Conservation (phyloP, 768 basidiomycete species). For the Chalciporus pseudorubinellus region DNA sequence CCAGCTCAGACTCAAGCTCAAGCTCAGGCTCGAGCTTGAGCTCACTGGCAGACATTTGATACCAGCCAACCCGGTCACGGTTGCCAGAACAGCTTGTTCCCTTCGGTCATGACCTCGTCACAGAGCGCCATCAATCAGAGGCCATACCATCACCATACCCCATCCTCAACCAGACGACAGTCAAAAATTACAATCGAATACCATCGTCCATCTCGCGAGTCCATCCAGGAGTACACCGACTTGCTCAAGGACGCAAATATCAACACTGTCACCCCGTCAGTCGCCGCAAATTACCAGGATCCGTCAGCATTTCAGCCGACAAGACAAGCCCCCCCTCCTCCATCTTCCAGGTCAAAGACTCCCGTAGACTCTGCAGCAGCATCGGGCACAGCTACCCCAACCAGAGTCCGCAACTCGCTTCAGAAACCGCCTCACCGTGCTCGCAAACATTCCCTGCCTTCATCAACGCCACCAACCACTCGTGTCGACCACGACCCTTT, state of each 20-base stretch:
- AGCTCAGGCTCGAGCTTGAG: no score
- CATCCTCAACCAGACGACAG: conserved; percentile 30
- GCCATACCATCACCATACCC: conserved; percentile 39
- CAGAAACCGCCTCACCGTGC: conserved; percentile 59
- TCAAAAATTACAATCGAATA: conserved; percentile 75
- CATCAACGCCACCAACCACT: conserved; percentile 31
- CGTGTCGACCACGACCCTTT: conserved; percentile 59
- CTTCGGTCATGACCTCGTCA: conserved; percentile 39
- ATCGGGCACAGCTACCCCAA: conserved; percentile 28
- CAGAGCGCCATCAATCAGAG: conserved; percentile 51
- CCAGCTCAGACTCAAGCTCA: no score
- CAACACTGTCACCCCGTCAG: conserved; percentile 51
- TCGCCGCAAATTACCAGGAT: conserved; percentile 32
- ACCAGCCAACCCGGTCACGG: no score
- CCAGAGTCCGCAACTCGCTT: conserved; percentile 49
- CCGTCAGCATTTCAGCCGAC: conserved; percentile 35
- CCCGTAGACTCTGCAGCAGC: conserved; percentile 25
- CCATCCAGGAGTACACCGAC: conserved; percentile 74
- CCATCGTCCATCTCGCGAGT: conserved; percentile 70
- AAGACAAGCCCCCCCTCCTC: conserved; percentile 46
- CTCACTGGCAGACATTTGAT: no score
- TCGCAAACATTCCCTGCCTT: conserved; percentile 52
- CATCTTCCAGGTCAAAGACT: conserved; percentile 31
- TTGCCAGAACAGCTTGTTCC: not conserved
- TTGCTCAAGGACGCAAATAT: conserved; percentile 61